Evolutionary conservation across 345 rosid genomes (phyloP).

Genomic region (Excoecaria agallocha): DNA sequence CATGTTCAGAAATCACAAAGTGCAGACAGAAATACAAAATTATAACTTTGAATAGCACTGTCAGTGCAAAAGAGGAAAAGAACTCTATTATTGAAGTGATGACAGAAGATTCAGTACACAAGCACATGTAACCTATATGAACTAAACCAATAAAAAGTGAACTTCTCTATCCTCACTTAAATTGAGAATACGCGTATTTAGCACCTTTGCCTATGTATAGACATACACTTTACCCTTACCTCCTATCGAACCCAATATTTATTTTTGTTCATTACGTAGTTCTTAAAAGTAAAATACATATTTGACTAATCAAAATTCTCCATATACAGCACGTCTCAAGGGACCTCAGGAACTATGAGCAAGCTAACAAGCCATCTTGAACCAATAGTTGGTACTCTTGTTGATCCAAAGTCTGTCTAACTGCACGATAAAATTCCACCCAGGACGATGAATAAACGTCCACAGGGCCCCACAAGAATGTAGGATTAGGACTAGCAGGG

Average conservation of each 20-base stretch:
- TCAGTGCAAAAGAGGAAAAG: not conserved
- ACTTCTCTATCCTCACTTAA: conserved; percentile 14
- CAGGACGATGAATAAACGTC: conserved; percentile 65
- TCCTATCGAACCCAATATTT: conserved; percentile 20
- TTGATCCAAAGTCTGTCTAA: conserved; percentile 52
- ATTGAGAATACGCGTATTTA: conserved; percentile 13
- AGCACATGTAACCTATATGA: conserved; percentile 14
- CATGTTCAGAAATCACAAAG: not conserved
- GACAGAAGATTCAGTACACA: conserved; percentile 21
- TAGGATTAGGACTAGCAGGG: conserved; percentile 88
- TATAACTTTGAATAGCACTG: not conserved
- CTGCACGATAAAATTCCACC: conserved; percentile 66
- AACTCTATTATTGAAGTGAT: conserved; percentile 4
- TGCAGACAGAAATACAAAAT: not conserved
- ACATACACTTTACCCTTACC: conserved; percentile 1
- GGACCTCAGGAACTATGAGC: conserved; percentile 43
- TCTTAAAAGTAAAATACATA: conserved; percentile 5
- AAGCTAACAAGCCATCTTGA: conserved; percentile 53
- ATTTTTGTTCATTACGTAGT: conserved; percentile 16
- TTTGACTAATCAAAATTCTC: conserved; percentile 17
- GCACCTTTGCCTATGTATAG: conserved; percentile 29
- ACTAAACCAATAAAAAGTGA: conserved; percentile 13
- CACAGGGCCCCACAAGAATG: conserved; percentile 59
- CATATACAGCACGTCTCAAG: conserved; percentile 7
- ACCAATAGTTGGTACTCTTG: conserved; percentile 32